Base-by-base conservation (phyloP, 345 rosid genomes). In the Angophora floribunda region DNA sequence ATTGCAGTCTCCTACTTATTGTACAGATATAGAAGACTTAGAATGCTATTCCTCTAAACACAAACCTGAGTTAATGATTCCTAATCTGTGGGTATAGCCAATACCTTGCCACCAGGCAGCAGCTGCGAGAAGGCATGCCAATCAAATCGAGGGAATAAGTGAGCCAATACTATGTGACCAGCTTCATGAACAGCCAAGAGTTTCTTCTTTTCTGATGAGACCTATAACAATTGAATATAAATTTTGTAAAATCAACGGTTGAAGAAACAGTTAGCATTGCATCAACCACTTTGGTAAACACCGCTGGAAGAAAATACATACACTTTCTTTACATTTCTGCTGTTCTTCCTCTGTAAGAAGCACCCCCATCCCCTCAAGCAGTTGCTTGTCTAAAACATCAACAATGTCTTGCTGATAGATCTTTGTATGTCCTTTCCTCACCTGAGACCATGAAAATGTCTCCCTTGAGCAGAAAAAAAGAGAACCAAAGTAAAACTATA, bases 71-170 rank as follows among this genome's bases (percentile, higher is more conserved):
- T 50, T 85, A 14, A n/a, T 9, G 53, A 85, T 51, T 50, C 57
- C 57, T 36, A 61, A 22, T 61, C 45, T 86, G 79, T 49, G 70
- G 87, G 13, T 14, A 65, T 45, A 87, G 84, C 89, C 88, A 82
- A 86, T 87, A 96, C 99, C 98, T 96, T 95, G 93, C 99, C 98
- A 89, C 98, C 99, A 87, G 98, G 99, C 88, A 97, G 96, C 87
- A 97, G 98, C 95, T 97, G 99, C 86, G 99, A 96, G 95, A 97
- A 97, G 85, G 99, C 99, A 92, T 96, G 99, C 99, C 99, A 96
- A 90, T 97, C 99, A 92, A 94, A 97, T 89, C 94, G 96, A 84
- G 99, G 99, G 90, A 97, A 97, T 95, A 97, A 92, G 92, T 97
- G 99, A 91, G 99, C 97, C 91, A 97, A 93, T 67, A 97, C 87